Evolutionary conservation across 2,329 filamentous ascomycete species (phyloP), one percentile per base, ranked within the genome.

Genomic region (Cladosporium oxysporum): DNA sequence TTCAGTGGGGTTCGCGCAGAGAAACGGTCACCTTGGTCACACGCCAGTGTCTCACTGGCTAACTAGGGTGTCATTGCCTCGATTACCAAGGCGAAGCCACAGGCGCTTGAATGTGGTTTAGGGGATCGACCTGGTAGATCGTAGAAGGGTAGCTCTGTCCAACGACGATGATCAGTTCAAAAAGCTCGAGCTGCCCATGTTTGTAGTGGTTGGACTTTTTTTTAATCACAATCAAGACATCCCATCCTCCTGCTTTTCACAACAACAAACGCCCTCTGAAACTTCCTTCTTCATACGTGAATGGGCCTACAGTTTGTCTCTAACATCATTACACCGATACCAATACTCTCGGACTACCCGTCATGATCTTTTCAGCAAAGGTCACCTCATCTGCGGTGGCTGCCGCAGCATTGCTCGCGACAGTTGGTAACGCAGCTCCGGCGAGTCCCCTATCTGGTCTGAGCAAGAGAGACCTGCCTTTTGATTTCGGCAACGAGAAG

Each of bases 401-500:
- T 44, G 71, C 69, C 49, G 65, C 68, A 28, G 70, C 68, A n/a
- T 57, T 75, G 58, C 68, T 76, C 5, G 68, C 70, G 31, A 67
- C 69, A 33, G 58, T 73, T 29, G 64, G 66, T 64, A 49, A 69
- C 47, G 70, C 69, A 18, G 66, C 68, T 28, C 74, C 73, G 5
- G 61, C 72, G 16, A 55, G 62, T 41, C 41, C 69, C 16, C 49
- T 71, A 49, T 71, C 71, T 18, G 55, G 60, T 16, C 5, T 71
- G 16, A 66, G 68, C 49, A 69, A 66, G 31, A 50, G 61, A 62
- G 71, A 49, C 64, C 60, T 50, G 10, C 67, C 59, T 65, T 66
- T 88, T 70, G 76, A 84, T 71, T 88, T 85, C 75, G 79, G 81
- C 65, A 74, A 74, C 52, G 71, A 83, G n/a, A 88, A 86, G 71